phyloP scores from a whole-genome alignment of 140 eudicot genomes.

The Ambrosia hybrid region DNA sequence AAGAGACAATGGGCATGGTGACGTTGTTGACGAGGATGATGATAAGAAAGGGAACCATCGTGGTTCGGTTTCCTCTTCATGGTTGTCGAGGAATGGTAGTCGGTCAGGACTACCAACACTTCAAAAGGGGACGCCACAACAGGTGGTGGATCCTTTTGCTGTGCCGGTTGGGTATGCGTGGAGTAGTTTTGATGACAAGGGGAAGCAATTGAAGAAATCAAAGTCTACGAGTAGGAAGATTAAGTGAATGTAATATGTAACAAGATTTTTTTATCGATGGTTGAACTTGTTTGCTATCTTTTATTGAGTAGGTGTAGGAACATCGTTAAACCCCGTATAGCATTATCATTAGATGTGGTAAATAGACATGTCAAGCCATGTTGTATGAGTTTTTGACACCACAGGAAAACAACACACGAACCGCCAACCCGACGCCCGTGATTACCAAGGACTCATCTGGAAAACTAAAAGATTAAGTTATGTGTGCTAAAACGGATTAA shows the following conservation, averaged over 20 bases:
- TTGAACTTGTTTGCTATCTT: constrained; percentile 25
- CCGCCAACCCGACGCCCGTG: too few species aligned
- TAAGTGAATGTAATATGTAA: constrained; percentile 40
- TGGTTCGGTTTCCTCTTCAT: constrained; percentile 42
- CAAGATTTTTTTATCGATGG: not conserved
- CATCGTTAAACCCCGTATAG: not conserved
- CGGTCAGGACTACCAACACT: constrained; percentile 28
- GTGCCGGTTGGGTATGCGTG: constrained; percentile 76
- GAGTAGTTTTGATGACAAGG: constrained; percentile 74
- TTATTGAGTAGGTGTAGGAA: constrained; percentile 1
- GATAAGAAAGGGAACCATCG: constrained; percentile 25
- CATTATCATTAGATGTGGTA: constrained; percentile 4
- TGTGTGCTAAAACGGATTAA: not conserved
- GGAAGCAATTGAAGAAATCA: constrained; percentile 64
- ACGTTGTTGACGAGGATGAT: constrained; percentile 22
- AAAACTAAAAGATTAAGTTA: not conserved
- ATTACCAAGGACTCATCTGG: too few species aligned
- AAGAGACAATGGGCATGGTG: not conserved
- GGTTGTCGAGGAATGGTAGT: constrained; percentile 53
- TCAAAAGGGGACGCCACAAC: constrained; percentile 22
- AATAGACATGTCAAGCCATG: not conserved
- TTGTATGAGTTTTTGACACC: too few species aligned
- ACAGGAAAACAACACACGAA: too few species aligned
- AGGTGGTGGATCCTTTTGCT: constrained; percentile 55
- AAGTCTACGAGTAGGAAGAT: constrained; percentile 59